phyloP scores from a whole-genome alignment of 257 asterid species.

The Petunia secreta region DNA sequence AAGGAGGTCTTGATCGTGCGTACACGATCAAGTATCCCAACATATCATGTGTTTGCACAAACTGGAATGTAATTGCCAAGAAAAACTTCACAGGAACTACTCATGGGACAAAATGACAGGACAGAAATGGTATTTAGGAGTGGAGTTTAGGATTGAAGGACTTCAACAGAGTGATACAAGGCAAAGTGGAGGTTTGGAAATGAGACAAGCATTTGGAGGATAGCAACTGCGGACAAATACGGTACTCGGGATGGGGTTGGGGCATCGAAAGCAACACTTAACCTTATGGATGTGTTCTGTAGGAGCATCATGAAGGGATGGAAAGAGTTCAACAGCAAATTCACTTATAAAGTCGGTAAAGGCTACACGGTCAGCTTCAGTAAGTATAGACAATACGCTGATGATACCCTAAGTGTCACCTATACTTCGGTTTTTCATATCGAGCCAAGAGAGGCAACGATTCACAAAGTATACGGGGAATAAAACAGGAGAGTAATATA shows the following conservation, averaged over 20 bases:
- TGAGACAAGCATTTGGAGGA: not conserved
- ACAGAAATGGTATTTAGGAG: not conserved
- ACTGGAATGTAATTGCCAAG: not conserved
- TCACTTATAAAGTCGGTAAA: no score
- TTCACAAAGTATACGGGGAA: no score
- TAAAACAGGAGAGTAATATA: no score
- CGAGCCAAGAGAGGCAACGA: no score
- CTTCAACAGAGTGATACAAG: not conserved
- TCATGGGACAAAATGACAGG: not conserved
- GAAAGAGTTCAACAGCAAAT: no score
- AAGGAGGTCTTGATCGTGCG: not conserved
- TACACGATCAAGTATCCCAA: not conserved
- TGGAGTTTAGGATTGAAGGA: not conserved
- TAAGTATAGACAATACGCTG: no score
- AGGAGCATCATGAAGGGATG: not conserved
- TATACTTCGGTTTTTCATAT: no score
- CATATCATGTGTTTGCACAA: not conserved
- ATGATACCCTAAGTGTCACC: no score
- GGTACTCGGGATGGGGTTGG: not conserved
- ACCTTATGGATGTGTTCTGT: not conserved
- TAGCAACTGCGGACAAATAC: no score
- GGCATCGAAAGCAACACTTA: not conserved
- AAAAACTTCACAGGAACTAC: not conserved
- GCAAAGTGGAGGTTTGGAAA: not conserved
- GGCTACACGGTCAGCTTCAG: no score